Conservation (phyloP, 192 early-diverging fungal species). For the Chytriomyces confervae region DNA sequence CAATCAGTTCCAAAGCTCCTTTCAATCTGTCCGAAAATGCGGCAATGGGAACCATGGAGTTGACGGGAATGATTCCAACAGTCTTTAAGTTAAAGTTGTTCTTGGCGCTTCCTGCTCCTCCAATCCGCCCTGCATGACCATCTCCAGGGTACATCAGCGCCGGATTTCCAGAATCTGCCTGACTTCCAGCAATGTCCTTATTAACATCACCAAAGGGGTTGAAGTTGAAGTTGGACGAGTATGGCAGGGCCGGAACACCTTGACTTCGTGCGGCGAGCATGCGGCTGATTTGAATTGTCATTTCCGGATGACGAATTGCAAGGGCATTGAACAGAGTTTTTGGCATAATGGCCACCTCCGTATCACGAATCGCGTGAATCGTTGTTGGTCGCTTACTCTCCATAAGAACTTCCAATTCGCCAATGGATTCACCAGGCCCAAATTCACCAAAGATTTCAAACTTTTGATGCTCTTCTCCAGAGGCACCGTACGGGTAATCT, state of each 20-base stretch:
- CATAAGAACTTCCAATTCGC: slow-evolving; percentile 91
- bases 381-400: slow-evolving; percentile 77
- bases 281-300: slow-evolving; percentile 89
- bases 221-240: slow-evolving; percentile 1
- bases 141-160: not conserved
- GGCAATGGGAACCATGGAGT: slow-evolving; percentile 75
- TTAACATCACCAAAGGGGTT: not conserved
- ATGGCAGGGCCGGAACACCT: not conserved
- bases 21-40: slow-evolving; percentile 88
- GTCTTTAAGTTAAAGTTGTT: slow-evolving; percentile 96
- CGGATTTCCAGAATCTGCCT: not conserved
- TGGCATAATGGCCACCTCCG: slow-evolving; percentile 94
- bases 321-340: slow-evolving; percentile 93
- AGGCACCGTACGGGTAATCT: not conserved
- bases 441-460: slow-evolving; percentile 89
- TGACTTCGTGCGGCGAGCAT: slow-evolving; percentile 76
- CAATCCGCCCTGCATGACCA: not conserved
- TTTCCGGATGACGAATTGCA: slow-evolving; percentile 84
- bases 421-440: slow-evolving; percentile 94
- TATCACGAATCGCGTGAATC: slow-evolving; percentile 96
- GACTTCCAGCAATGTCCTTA: not conserved
- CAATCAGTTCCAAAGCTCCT: slow-evolving; percentile 71
- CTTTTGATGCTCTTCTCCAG: slow-evolving; percentile 10
- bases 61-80: slow-evolving; percentile 90
- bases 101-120: slow-evolving; percentile 34